Conservation (phyloP, 2,329 filamentous ascomycete species). For the Celoporthe dispersa region DNA sequence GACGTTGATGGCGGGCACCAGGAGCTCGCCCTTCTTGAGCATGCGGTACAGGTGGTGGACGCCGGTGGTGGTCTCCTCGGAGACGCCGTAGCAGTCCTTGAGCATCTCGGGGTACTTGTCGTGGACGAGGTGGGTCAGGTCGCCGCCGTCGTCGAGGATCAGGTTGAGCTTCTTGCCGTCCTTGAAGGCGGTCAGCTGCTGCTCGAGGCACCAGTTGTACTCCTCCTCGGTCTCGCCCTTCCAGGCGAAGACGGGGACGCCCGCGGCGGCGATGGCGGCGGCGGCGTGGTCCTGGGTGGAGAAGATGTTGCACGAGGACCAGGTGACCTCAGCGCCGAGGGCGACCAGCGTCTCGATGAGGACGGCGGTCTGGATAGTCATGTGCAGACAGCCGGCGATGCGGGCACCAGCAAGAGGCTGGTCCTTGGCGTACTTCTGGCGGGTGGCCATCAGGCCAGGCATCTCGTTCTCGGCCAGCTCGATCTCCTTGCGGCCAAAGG, state of each 20-base stretch:
- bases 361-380: constrained; percentile 99
- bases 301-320: constrained; percentile 99
- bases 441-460: constrained; percentile 96
- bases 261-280: constrained; percentile 91
- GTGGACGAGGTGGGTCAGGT: constrained; percentile 95
- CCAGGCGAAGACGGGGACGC: constrained; percentile 83
- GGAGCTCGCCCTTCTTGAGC: constrained; percentile 87
- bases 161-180: constrained; percentile 96
- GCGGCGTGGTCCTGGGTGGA: constrained; percentile 98
- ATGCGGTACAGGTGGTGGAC: constrained; percentile 99
- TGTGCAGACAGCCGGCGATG: constrained; percentile 98
- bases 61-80: constrained; percentile 99
- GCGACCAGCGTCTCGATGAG: constrained; percentile 96
- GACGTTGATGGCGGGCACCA: constrained; percentile 97
- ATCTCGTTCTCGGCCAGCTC: constrained; percentile 96
- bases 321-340: constrained; percentile 97
- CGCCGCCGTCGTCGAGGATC: constrained; percentile 98
- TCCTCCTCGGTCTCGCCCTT: constrained; percentile 98
- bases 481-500: constrained; percentile 99
- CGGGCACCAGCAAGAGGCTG: constrained; percentile 94
- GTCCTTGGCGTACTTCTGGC: constrained; percentile 86
- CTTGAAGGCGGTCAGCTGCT: constrained; percentile 97
- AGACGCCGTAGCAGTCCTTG: constrained; percentile 97
- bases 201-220: constrained; percentile 99
- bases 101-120: constrained; percentile 98